Evolutionary conservation across 2,329 filamentous ascomycete genomes (phyloP).

Genomic region (Akanthomyces dipterigenus): DNA sequence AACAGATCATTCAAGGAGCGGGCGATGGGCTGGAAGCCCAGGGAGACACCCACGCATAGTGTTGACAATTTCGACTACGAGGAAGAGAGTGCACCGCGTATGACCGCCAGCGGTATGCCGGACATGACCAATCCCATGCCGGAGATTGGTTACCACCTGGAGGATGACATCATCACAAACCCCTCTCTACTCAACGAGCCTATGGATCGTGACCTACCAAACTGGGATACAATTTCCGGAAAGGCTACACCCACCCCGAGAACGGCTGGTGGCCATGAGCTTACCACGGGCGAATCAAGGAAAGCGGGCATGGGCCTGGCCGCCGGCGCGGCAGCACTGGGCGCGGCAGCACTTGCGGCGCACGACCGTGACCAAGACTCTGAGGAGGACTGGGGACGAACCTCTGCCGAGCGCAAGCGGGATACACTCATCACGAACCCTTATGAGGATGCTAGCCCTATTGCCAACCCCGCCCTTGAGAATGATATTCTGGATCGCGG

Average conservation of each 20-base stretch:
- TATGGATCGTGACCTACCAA: slow-evolving; percentile 37
- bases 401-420: slow-evolving; percentile 56
- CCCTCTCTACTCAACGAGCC: slow-evolving; percentile 76
- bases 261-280: slow-evolving; percentile 19
- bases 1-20: slow-evolving; percentile 63
- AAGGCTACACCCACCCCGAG: slow-evolving; percentile 43
- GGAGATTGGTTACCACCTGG: slow-evolving; percentile 59
- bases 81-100: slow-evolving; percentile 37
- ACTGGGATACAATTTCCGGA: slow-evolving; percentile 45
- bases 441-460: slow-evolving; percentile 58
- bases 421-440: slow-evolving; percentile 62
- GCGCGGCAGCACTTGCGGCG: slow-evolving; percentile 39
- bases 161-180: slow-evolving; percentile 71
- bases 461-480: slow-evolving; percentile 47
- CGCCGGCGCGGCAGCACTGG: slow-evolving; percentile 46
- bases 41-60: slow-evolving; percentile 52
- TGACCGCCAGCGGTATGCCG: slow-evolving; percentile 66
- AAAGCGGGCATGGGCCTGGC: slow-evolving; percentile 42
- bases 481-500: slow-evolving; percentile 40
- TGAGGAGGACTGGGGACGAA: slow-evolving; percentile 59
- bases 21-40: slow-evolving; percentile 47
- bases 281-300: slow-evolving; percentile 23
- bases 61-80: slow-evolving; percentile 50
- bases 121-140: slow-evolving; percentile 65
- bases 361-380: slow-evolving; percentile 46